Percentiles rank a stretch among this genome's conserved stretches.
Evolutionary conservation across 1,139 yeast species (phyloP).

Genomic region (Tardiomyces blankii): DNA sequence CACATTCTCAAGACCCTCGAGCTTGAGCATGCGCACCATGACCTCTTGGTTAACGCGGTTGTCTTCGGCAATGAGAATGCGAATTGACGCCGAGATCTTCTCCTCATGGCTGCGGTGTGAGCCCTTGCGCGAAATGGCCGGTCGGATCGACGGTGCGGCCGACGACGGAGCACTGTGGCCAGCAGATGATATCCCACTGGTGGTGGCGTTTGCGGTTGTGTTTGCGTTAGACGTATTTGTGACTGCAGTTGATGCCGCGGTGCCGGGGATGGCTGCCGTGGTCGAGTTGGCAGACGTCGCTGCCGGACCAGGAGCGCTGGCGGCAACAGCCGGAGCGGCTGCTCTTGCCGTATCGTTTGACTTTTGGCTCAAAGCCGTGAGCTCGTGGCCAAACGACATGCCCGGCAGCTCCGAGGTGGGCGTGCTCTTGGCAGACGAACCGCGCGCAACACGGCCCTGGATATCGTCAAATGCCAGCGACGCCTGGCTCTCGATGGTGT

Average conservation of each 20-base stretch:
- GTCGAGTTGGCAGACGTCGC: background rate
- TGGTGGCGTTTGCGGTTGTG: no score
- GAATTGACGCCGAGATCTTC: slow-evolving; percentile 22
- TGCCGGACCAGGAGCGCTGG: no score
- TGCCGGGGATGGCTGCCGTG: background rate
- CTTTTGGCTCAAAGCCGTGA: no score
- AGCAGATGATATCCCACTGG: no score
- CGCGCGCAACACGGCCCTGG: background rate
- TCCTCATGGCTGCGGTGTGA: background rate
- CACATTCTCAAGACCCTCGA: slow-evolving; percentile 69
- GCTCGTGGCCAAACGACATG: background rate
- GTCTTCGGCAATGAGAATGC: slow-evolving; percentile 87
- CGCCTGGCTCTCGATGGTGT: background rate
- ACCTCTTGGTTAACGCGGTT: slow-evolving; percentile 92
- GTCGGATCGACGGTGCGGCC: slow-evolving; percentile 25
- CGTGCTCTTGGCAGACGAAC: background rate
- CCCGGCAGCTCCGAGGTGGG: background rate
- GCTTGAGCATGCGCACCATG: slow-evolving; percentile 71
- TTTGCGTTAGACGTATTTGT: background rate
- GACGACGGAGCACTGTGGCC: background rate
- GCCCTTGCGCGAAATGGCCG: background rate
- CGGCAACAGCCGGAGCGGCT: no score
- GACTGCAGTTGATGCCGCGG: background rate
- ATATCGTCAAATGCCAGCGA: background rate
- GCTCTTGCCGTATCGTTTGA: no score